Evolutionary conservation across 805 yeast genomes (phyloP), one percentile per base, ranked within the genome.

Genomic region (Candida parachauliodes): DNA sequence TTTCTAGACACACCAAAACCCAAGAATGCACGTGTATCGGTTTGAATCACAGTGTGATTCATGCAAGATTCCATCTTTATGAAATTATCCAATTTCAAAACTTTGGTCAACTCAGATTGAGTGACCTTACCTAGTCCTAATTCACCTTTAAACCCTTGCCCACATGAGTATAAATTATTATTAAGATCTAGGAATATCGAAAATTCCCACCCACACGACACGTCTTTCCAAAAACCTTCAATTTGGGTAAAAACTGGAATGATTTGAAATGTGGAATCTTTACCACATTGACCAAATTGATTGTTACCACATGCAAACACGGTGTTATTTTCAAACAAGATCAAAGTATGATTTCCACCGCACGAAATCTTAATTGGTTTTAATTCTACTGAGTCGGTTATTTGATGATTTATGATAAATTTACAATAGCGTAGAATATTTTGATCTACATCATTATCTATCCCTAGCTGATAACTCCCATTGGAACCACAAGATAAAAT

Each of bases 331-430:
- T 58, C 63, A 9, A 74, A 54, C 6, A 88, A 54, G 2, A 87
- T 43, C 12, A 86, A 48, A 0, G 95, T 81, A 54, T 91, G 97
- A 49, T 89, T 89, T 0, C 98, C 97, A 3, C 96, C 97, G 48
- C 88, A 79, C 0, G 69, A 72, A 9, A 88, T 65, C 46, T 67
- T 64, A 34, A 51, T 37, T 0, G 80, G 72, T n/a, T 36, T 43
- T 3, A 24, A 12, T 8, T 38, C 35, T 12, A 47, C 19, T 2
- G 18, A 54, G 2, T 15, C 18, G 5, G 30, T 48, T 28, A 28
- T 17, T 6, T 24, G 21, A 8, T 41, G 47, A 22, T 23, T 34
- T 7, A 32, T 15, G 3, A 17, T 28, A 37, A 62, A 54, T 22
- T 21, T 25, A 11, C 50, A 46, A 2, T 47, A 40, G 25, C 32